Evolutionary conservation across 805 yeast species (phyloP).

Genomic region (Tetrapisispora pingtungensis): DNA sequence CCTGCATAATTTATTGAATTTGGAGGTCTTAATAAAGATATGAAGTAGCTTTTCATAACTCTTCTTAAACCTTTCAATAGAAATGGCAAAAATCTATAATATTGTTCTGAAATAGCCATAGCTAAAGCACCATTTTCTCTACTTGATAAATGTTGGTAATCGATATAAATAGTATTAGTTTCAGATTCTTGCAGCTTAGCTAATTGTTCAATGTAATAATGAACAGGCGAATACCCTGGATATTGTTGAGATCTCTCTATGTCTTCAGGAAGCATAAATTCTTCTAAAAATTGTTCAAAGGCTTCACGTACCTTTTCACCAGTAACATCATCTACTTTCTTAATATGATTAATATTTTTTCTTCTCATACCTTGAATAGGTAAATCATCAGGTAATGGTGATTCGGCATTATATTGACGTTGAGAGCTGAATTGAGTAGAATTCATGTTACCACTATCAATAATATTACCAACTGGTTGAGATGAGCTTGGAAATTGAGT

Average conservation of each 20-base stretch:
- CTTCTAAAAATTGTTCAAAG: constrained; percentile 74
- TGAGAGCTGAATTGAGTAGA: constrained; percentile 21
- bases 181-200: constrained; percentile 72
- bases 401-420: constrained; percentile 12
- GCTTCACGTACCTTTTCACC: constrained; percentile 91
- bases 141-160: constrained; percentile 65
- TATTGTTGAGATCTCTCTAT: no score
- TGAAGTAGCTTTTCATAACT: constrained; percentile 65
- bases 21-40: constrained; percentile 48
- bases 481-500: constrained; percentile 25
- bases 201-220: constrained; percentile 37
- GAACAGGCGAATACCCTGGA: no score
- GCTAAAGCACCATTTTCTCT: constrained; percentile 84
- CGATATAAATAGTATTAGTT: constrained; percentile 69
- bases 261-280: constrained; percentile 36
- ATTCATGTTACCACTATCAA: constrained; percentile 3
- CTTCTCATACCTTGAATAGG: constrained; percentile 33
- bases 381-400: constrained; percentile 11
- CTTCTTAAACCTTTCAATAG: constrained; percentile 63
- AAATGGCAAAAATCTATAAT: constrained; percentile 85
- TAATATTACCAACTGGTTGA: constrained; percentile 12
- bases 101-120: constrained; percentile 80
- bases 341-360: constrained; percentile 57
- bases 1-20: constrained; percentile 23
- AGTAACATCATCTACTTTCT: constrained; percentile 80